Conservation (phyloP, 2,329 filamentous ascomycete species). For the Bertia moriformis region DNA sequence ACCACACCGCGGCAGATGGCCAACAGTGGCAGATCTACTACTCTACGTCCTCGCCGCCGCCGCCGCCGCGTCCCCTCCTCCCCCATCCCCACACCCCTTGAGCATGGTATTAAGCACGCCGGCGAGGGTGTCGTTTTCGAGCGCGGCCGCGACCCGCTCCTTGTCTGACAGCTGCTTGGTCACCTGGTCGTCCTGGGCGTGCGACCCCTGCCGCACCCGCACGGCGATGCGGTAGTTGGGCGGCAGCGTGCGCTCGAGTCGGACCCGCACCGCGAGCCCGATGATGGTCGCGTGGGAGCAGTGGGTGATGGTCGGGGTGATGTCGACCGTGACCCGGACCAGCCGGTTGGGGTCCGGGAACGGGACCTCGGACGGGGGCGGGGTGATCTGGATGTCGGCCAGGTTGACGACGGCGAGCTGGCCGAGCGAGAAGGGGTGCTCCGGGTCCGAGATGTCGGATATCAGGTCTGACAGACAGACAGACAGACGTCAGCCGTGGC, state of each 20-base stretch:
- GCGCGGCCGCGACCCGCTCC: conserved; percentile 82
- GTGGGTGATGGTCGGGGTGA: conserved; percentile 93
- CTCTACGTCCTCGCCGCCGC: no score
- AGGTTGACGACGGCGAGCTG: conserved; percentile 90
- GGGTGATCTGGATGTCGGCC: conserved; percentile 73
- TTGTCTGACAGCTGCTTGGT: conserved; percentile 96
- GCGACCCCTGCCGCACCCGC: conserved; percentile 87
- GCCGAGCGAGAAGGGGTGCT: conserved; percentile 86
- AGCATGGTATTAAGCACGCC: conserved; percentile 88
- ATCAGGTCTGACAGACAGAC: conserved; percentile 94
- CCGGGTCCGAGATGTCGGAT: conserved; percentile 84
- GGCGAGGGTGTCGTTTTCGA: conserved; percentile 85
- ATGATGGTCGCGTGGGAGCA: conserved; percentile 95
- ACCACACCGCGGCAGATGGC: no score
- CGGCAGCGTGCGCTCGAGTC: conserved; percentile 78
- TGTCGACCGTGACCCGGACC: conserved; percentile 68
- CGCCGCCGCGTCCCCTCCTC: no score
- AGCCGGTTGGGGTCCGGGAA: conserved; percentile 35
- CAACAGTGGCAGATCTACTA: no score
- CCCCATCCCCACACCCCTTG: no score
- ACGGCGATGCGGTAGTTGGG: conserved; percentile 87
- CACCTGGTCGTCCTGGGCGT: conserved; percentile 84
- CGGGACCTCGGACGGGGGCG: conserved; percentile 42
- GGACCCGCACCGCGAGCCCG: conserved; percentile 78
- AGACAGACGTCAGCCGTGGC: conserved; percentile 20